These are phyloP conservation scores for Termitomyces sp. DNA, from an alignment of 768 basidiomycete species.

Conservation along the genomic window DNA sequence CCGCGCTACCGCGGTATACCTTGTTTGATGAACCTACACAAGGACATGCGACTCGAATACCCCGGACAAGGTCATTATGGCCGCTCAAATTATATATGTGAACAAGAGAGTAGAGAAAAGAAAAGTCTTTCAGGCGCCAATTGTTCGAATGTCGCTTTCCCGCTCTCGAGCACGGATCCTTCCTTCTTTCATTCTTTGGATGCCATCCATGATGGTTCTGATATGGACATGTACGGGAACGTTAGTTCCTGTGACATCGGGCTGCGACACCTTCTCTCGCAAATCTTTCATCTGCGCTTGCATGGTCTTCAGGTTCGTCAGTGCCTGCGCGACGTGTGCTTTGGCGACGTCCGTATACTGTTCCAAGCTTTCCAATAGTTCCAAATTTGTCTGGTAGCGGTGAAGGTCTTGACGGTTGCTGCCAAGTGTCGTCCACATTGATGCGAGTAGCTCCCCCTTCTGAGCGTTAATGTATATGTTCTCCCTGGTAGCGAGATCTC, in stretches of 20 bases:
- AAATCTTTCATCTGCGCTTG: slow-evolving; percentile 48
- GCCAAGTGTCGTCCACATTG: slow-evolving; percentile 47
- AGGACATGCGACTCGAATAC: not conserved
- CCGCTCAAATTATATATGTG: not conserved
- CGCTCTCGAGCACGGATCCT: slow-evolving; percentile 27
- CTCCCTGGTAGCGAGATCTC: slow-evolving; percentile 37
- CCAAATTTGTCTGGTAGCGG: slow-evolving; percentile 27
- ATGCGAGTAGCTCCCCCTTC: slow-evolving; percentile 33
- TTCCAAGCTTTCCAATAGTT: slow-evolving; percentile 32
- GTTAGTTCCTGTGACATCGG: slow-evolving; percentile 35
- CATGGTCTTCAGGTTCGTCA: slow-evolving; percentile 39
- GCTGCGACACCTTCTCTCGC: slow-evolving; percentile 41
- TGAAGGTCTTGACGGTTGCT: slow-evolving; percentile 32
- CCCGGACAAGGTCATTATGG: not conserved
- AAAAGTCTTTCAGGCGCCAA: slow-evolving; percentile 1
- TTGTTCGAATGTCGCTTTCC: slow-evolving; percentile 16
- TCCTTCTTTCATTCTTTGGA: slow-evolving; percentile 36
- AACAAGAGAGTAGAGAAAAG: too few relatives aligned
- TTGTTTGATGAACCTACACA: not conserved
- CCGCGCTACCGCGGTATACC: not conserved
- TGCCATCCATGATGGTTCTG: slow-evolving; percentile 38
- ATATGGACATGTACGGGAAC: slow-evolving; percentile 53
- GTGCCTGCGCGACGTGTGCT: slow-evolving; percentile 40
- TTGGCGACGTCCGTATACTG: slow-evolving; percentile 36
- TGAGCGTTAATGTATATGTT: slow-evolving; percentile 24